Evolutionary conservation across 225 moss, liverwort and hornwort species (phyloP).

Genomic region (Pleurozium schreberi): DNA sequence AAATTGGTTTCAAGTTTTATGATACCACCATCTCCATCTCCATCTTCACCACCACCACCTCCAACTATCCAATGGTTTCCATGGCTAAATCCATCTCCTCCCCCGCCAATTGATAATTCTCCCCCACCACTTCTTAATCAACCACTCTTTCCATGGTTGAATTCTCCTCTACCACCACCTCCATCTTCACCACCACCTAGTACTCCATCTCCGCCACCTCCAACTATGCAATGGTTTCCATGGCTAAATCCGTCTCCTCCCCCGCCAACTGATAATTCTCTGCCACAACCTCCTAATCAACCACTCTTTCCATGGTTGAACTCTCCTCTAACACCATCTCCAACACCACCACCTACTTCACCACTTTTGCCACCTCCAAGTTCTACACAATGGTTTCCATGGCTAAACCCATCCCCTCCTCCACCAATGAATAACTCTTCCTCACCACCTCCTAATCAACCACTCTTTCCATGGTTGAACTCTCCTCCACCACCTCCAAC

Average conservation of each 20-base stretch:
- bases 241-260: background rate
- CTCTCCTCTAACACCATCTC: no score
- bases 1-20: no score
- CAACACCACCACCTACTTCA: no score
- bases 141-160: background rate
- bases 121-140: background rate
- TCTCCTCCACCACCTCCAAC: background rate
- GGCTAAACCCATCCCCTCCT: background rate
- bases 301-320: background rate
- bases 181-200: no score
- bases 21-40: no score
- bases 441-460: background rate
- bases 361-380: background rate
- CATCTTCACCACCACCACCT: no score
- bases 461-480: background rate
- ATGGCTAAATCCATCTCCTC: background rate
- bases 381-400: background rate
- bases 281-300: background rate
- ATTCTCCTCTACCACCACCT: background rate
- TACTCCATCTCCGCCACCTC: background rate
- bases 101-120: accelerated
- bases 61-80: background rate
- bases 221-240: background rate
- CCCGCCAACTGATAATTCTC: accelerated
- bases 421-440: accelerated